A percentile compares a stretch with the other conserved stretches of the same genome.
These are phyloP conservation scores for Botryobasidium botryosum DNA, from an alignment of 768 basidiomycete species.

Conservation along the genomic window DNA sequence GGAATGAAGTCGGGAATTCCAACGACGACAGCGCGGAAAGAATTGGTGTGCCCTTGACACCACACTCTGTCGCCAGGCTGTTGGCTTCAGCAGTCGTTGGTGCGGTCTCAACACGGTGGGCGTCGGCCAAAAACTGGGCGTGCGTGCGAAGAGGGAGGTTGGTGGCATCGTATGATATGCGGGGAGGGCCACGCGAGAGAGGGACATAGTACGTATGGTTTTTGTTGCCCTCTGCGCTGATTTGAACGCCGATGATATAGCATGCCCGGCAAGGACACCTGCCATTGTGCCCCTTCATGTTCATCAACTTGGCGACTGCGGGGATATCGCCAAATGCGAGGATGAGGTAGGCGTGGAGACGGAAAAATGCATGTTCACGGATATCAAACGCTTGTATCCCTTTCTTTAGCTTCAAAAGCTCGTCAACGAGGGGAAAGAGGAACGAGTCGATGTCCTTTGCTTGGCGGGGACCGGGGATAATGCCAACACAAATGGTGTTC, in stretches of 20 bases:
- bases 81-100: slow-evolving; percentile 13
- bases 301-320: slow-evolving; percentile 20
- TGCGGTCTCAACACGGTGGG: slow-evolving; percentile 16
- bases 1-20: slow-evolving; percentile 25
- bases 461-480: slow-evolving; percentile 31
- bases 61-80: slow-evolving; percentile 17
- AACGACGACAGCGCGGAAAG: slow-evolving; percentile 18
- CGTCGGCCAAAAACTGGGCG: slow-evolving; percentile 16
- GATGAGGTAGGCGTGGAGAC: slow-evolving; percentile 19
- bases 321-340: slow-evolving; percentile 22
- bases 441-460: slow-evolving; percentile 28
- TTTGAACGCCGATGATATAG: neutral
- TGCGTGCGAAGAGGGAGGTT: slow-evolving; percentile 25
- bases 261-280: neutral
- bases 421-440: slow-evolving; percentile 22
- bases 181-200: too few relatives aligned
- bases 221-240: neutral
- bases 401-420: slow-evolving; percentile 20
- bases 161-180: too few relatives aligned
- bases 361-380: slow-evolving; percentile 14
- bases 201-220: neutral
- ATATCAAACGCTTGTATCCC: slow-evolving; percentile 22
- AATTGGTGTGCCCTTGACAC: slow-evolving; percentile 22
- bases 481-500: slow-evolving; percentile 24
- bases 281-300: slow-evolving; percentile 33